Evolutionary conservation across 805 yeast genomes (phyloP), one percentile per base, ranked within the genome.

Genomic region (Pichia membranifaciens): DNA sequence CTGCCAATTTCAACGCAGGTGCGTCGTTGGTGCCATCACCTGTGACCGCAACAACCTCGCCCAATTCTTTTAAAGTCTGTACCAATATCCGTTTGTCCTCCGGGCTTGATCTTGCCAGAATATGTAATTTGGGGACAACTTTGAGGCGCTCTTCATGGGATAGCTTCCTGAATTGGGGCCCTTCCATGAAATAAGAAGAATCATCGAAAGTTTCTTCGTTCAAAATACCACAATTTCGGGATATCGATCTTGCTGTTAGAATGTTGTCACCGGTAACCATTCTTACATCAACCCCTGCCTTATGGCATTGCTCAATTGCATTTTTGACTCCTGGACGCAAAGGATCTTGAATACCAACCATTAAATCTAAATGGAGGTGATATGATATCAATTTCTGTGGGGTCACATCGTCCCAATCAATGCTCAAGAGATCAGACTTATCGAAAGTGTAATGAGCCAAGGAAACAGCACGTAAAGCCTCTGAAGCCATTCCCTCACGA

Each of bases 1-100:
- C 98, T 0, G 99, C 99, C 50, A 90, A 73, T 61, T 91, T 88
- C 60, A 93, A 75, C 3, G 99, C 98, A 15, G 97, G 97, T 0
- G 98, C 99, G 74, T 93, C 99, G 65, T 93, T 93, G 8, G 98
- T 91, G 67, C 99, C 99, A 65, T 93, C 99, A 62, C 99, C 99
- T 34, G 99, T 93, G 32, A 91, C 98, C 1, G 99, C 99, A 43
- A 93, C 99, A 32, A 91, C 95, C 60, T 93, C 97, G 21, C 95
- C 95, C 60, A 81, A 73, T 33, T 74, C 71, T 58, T 84, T 82
- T 57, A 93, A 72, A 12, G 89, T 81, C 52, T 84, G 86, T 32
- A 95, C 99, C 39, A 93, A 73, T 25, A 87, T 70, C 49, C 95
- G 73, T 67, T 93, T 93, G 68, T 93, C 99, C 55, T 91, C 96